A percentile compares a stretch with the other conserved stretches of the same genome.
These are phyloP conservation scores for Cladosporium oxysporum DNA, from an alignment of 2,329 filamentous ascomycete species.

Conservation along the genomic window DNA sequence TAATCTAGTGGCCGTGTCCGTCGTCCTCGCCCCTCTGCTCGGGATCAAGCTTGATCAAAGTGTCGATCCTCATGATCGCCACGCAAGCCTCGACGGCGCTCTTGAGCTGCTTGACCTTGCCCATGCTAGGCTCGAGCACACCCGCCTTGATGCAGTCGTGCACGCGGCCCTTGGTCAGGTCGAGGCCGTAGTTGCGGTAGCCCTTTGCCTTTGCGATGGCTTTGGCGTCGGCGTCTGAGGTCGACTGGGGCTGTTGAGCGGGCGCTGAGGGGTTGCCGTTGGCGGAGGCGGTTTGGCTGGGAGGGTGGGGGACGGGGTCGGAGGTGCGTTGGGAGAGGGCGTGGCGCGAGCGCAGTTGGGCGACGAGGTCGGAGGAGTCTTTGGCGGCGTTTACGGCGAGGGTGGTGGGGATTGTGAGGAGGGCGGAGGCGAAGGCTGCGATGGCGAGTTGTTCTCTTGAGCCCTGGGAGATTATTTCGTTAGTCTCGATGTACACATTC, in stretches of 20 bases:
- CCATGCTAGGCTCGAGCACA: slow-evolving; percentile 94
- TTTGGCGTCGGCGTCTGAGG: slow-evolving; percentile 70
- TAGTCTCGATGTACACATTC: slow-evolving; percentile 23
- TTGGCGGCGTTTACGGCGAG: slow-evolving; percentile 96
- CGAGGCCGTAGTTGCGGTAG: slow-evolving; percentile 98
- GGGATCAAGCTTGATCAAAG: slow-evolving; percentile 95
- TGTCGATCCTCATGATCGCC: slow-evolving; percentile 99
- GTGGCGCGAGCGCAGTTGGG: slow-evolving; percentile 90
- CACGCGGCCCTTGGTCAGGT: slow-evolving; percentile 84
- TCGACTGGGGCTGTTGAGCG: slow-evolving; percentile 20
- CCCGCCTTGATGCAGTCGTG: slow-evolving; percentile 92
- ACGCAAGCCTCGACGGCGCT: slow-evolving; percentile 98
- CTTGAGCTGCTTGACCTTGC: slow-evolving; percentile 98
- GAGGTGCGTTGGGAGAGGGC: slow-evolving; percentile 92
- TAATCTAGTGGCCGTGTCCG: slow-evolving; percentile 43
- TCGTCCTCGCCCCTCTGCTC: slow-evolving; percentile 74
- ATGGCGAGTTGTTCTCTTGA: slow-evolving; percentile 97
- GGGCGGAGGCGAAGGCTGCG: slow-evolving; percentile 92
- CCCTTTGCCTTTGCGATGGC: slow-evolving; percentile 88
- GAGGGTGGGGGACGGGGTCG: slow-evolving; percentile 61
- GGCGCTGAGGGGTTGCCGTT: slow-evolving; percentile 27
- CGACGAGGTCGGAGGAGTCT: slow-evolving; percentile 91
- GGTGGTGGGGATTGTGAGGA: slow-evolving; percentile 94
- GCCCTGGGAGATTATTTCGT: slow-evolving; percentile 49
- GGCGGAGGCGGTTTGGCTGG: slow-evolving; percentile 35